Conservation (phyloP, 352 stramenopile genomes). For the Salisapilia sapeloensis region DNA sequence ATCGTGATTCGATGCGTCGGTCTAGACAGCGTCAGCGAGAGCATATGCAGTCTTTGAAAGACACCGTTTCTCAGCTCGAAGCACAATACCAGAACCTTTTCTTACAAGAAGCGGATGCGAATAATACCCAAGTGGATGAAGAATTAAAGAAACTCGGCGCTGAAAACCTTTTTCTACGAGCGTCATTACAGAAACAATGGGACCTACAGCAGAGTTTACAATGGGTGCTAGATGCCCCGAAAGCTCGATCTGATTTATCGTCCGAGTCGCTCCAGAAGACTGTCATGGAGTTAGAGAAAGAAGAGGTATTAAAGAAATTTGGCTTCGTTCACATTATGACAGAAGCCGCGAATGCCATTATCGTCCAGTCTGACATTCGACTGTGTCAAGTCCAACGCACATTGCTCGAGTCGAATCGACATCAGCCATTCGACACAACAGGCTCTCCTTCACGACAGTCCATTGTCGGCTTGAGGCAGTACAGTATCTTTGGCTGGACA, state of each 20-base stretch:
- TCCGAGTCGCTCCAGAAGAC: conserved; percentile 2
- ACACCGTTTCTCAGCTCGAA: conserved; percentile 19
- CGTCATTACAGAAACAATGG: conserved; percentile 22
- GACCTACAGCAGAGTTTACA: conserved; percentile 23
- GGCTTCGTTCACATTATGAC: too few relatives aligned
- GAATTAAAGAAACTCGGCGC: conserved; percentile 18
- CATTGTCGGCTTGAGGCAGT: too few relatives aligned
- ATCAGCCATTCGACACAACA: conserved; percentile 10
- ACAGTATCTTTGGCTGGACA: conserved; percentile 14
- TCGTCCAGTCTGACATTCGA: conserved; percentile 15
- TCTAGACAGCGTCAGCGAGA: conserved; percentile 23
- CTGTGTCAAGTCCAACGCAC: conserved; percentile 13
- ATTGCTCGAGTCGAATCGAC: conserved; percentile 5
- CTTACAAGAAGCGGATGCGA: conserved; percentile 6
- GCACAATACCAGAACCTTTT: conserved; percentile 19
- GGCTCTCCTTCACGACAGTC: too few relatives aligned
- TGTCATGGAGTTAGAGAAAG: conserved; percentile 10
- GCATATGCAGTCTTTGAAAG: conserved; percentile 17
- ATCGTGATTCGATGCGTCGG: too few relatives aligned
- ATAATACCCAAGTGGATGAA: conserved; percentile 7
- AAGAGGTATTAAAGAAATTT: conserved; percentile 13
- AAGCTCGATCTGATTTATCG: conserved; percentile 7
- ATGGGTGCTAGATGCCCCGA: conserved; percentile 31
- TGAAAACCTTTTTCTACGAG: conserved; percentile 30
- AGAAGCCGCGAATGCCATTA: too few relatives aligned